Evolutionary conservation across 768 basidiomycete genomes (phyloP).

Genomic region (Goffeauzyma gilvescens): DNA sequence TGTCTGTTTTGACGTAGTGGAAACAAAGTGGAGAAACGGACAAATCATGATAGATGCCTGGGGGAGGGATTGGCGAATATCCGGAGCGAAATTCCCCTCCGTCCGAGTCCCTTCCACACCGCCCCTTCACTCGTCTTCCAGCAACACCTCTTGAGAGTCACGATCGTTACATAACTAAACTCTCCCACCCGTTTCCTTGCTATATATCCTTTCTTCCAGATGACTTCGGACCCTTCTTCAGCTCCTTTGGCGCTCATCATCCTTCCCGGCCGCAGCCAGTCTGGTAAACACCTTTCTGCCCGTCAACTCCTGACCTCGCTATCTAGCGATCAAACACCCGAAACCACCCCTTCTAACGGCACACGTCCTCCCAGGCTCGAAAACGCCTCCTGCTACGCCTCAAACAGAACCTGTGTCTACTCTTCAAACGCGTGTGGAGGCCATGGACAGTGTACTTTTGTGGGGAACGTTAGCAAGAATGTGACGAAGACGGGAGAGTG

Average conservation of each 20-base stretch:
- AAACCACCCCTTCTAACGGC: slow-evolving; percentile 4
- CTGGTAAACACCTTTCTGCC: not conserved
- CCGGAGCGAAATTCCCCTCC: too few species aligned
- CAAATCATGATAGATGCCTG: not conserved
- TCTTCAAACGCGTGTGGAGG: slow-evolving; percentile 22
- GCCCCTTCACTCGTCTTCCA: too few species aligned
- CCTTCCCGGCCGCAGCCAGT: slow-evolving; percentile 13
- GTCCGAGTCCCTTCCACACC: too few species aligned
- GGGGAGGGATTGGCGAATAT: not conserved
- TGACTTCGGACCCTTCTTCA: slow-evolving; percentile 19
- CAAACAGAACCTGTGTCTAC: slow-evolving; percentile 20
- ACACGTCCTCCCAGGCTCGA: not conserved
- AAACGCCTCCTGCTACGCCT: slow-evolving; percentile 17
- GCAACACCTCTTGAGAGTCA: too few species aligned
- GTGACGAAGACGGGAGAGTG: slow-evolving; percentile 15
- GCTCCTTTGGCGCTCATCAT: slow-evolving; percentile 28
- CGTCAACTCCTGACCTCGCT: slow-evolving; percentile 2
- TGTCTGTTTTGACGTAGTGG: too few species aligned
- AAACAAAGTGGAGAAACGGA: too few species aligned
- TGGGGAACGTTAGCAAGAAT: slow-evolving; percentile 12
- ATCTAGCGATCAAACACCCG: slow-evolving; percentile 2
- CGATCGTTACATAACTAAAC: too few species aligned
- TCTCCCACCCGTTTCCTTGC: too few species aligned
- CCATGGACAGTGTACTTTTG: slow-evolving; percentile 18
- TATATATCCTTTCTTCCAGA: slow-evolving; percentile 9